Conservation (phyloP, 495 filamentous ascomycete species). For the Xylaria telfairii region DNA sequence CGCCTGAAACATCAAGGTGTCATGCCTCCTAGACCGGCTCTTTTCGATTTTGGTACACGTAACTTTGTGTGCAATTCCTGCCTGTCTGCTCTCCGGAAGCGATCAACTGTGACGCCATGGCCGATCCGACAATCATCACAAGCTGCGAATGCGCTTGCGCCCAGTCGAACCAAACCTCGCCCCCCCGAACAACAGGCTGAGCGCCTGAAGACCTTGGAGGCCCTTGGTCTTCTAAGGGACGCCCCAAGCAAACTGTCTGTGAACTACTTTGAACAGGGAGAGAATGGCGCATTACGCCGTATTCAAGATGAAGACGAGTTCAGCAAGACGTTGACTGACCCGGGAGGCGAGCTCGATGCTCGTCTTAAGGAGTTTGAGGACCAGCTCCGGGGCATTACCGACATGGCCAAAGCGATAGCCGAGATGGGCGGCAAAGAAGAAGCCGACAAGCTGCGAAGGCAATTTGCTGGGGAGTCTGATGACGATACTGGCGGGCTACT, state of each 20-base stretch:
- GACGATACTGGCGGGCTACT: conserved; percentile 36
- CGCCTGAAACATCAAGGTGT: conserved; percentile 11
- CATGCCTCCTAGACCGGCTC: conserved; percentile 44
- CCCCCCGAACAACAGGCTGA: conserved; percentile 35
- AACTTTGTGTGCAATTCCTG: conserved; percentile 49
- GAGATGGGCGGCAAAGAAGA: conserved; percentile 45
- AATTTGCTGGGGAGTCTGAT: conserved; percentile 45
- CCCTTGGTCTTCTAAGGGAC: conserved; percentile 31
- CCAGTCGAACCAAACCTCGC: conserved; percentile 22
- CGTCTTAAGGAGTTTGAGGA: conserved; percentile 58
- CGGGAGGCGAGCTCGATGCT: conserved; percentile 51
- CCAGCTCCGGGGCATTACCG: conserved; percentile 54
- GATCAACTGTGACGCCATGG: conserved; percentile 32
- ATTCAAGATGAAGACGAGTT: conserved; percentile 47
- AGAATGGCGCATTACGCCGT: conserved; percentile 41
- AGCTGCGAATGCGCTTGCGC: conserved; percentile 24
- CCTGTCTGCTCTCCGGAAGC: conserved; percentile 36
- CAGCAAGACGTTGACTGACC: conserved; percentile 39
- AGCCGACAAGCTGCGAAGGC: conserved; percentile 45
- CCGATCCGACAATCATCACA: conserved; percentile 36
- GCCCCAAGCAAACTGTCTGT: conserved; percentile 31
- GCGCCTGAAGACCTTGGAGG: conserved; percentile 34
- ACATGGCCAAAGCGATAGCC: conserved; percentile 45
- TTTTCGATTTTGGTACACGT: conserved; percentile 36
- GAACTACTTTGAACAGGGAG: conserved; percentile 54